phyloP scores from a whole-genome alignment of 2,329 filamentous ascomycete species.

The Arthrobotrys musiformis region DNA sequence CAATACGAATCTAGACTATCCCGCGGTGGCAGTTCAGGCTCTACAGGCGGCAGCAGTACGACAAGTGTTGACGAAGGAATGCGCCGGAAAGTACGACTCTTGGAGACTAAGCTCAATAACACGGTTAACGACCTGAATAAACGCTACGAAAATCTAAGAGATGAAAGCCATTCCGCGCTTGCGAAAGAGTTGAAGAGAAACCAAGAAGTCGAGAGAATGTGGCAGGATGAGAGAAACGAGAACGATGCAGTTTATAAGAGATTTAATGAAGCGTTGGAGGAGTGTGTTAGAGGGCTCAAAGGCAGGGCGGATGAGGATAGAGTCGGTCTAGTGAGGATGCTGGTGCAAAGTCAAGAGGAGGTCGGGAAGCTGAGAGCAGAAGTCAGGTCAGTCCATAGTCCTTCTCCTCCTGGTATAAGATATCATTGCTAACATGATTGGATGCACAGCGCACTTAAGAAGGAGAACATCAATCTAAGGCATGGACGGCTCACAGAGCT shows the following conservation, averaged over 20 bases:
- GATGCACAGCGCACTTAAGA: conserved; percentile 35
- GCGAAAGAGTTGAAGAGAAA: conserved; percentile 57
- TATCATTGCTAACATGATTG: neutral
- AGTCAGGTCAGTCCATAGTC: conserved; percentile 66
- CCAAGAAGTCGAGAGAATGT: conserved; percentile 57
- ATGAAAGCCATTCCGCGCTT: conserved; percentile 56
- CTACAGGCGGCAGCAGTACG: neutral
- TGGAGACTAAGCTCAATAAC: conserved; percentile 49
- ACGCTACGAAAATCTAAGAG: conserved; percentile 53
- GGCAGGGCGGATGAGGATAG: conserved; percentile 78
- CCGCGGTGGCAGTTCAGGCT: neutral
- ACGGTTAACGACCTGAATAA: conserved; percentile 56
- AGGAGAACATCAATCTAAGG: conserved; percentile 51
- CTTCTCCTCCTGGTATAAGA: neutral
- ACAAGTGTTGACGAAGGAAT: conserved; percentile 18
- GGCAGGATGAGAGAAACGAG: conserved; percentile 66
- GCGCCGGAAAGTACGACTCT: conserved; percentile 35
- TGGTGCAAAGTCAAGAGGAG: conserved; percentile 82
- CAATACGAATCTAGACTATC: neutral
- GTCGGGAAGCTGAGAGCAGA: conserved; percentile 81
- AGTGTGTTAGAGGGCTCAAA: conserved; percentile 80
- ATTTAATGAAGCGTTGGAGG: conserved; percentile 89
- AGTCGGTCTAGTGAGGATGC: conserved; percentile 71
- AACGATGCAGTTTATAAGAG: conserved; percentile 92
- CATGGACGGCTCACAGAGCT: conserved; percentile 42